These are phyloP conservation scores for Amylocystis lapponica DNA, from an alignment of 768 basidiomycete genomes.

Conservation along the genomic window DNA sequence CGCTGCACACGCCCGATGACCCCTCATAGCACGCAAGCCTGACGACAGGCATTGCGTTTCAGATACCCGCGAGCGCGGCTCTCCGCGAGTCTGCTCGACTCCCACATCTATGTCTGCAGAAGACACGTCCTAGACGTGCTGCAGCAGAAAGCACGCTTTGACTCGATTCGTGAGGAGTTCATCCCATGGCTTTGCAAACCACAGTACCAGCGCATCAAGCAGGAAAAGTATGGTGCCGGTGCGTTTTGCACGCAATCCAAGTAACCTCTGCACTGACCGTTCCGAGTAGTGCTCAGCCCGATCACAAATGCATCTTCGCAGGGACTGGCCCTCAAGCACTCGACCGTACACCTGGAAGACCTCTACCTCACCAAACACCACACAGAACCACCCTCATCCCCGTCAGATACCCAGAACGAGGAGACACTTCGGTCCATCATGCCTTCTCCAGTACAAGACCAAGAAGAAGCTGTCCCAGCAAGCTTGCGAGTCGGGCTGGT, in stretches of 20 bases:
- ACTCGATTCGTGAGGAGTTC: slow-evolving; percentile 86
- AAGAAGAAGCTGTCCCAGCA: slow-evolving; percentile 31
- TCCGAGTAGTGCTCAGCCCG: slow-evolving; percentile 39
- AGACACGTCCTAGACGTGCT: slow-evolving; percentile 68
- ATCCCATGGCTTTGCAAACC: slow-evolving; percentile 89
- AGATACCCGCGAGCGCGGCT: slow-evolving; percentile 72
- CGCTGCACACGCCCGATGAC: too few species aligned
- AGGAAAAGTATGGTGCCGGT: slow-evolving; percentile 56
- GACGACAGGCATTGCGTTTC: slow-evolving; percentile 4
- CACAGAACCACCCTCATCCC: slow-evolving; percentile 13
- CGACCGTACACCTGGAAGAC: slow-evolving; percentile 37
- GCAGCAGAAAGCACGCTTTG: slow-evolving; percentile 60
- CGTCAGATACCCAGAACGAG: slow-evolving; percentile 15
- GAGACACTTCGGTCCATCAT: slow-evolving; percentile 30
- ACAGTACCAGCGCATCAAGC: slow-evolving; percentile 63
- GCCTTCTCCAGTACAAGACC: slow-evolving; percentile 37
- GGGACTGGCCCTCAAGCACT: slow-evolving; percentile 51
- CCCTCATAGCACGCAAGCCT: neutral
- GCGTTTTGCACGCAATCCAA: slow-evolving; percentile 9
- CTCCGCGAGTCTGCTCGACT: slow-evolving; percentile 68
- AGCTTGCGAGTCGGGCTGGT: slow-evolving; percentile 63
- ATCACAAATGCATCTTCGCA: slow-evolving; percentile 41
- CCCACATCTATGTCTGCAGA: slow-evolving; percentile 88
- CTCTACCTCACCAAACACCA: slow-evolving; percentile 6
- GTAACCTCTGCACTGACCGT: neutral